A percentile compares a stretch with the other conserved stretches of the same genome.
phyloP scores from a whole-genome alignment of 2,329 filamentous ascomycete genomes.

The Trichoderma brevicompactum region DNA sequence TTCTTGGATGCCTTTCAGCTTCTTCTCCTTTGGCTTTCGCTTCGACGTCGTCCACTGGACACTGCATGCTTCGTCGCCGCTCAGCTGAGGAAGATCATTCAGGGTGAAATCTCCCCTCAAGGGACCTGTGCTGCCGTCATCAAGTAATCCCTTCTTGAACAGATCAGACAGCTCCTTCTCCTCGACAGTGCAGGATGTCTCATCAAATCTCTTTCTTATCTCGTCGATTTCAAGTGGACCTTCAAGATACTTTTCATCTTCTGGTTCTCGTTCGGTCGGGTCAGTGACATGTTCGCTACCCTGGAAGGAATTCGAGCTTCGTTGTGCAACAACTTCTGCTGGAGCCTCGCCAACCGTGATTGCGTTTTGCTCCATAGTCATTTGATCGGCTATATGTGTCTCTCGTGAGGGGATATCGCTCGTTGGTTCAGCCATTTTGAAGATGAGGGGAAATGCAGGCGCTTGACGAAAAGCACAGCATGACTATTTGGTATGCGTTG shows the following conservation, averaged over 20 bases:
- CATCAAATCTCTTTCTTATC: conserved; percentile 1
- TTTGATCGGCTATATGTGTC: background rate
- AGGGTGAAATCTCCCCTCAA: conserved; percentile 21
- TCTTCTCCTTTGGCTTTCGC: conserved; percentile 4
- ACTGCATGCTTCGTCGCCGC: conserved; percentile 21
- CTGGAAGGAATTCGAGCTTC: background rate
- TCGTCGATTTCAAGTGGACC: background rate
- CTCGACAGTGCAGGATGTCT: conserved; percentile 21
- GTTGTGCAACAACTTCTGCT: background rate
- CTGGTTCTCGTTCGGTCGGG: background rate
- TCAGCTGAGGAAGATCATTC: conserved; percentile 23
- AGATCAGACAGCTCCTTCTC: conserved; percentile 29
- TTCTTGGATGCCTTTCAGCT: background rate
- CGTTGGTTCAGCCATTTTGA: background rate
- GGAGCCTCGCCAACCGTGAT: background rate
- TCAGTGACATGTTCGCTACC: background rate
- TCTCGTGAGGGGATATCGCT: background rate
- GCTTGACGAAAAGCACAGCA: background rate
- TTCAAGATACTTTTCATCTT: conserved; percentile 3
- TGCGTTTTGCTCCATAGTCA: background rate
- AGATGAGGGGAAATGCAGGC: background rate
- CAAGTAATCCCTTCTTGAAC: conserved; percentile 22
- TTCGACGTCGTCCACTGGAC: conserved; percentile 22
- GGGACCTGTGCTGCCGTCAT: conserved; percentile 12
- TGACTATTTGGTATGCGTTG: background rate